Evolutionary conservation across 2,329 filamentous ascomycete species (phyloP).

Genomic region (Purpureocillium takamizusanense): DNA sequence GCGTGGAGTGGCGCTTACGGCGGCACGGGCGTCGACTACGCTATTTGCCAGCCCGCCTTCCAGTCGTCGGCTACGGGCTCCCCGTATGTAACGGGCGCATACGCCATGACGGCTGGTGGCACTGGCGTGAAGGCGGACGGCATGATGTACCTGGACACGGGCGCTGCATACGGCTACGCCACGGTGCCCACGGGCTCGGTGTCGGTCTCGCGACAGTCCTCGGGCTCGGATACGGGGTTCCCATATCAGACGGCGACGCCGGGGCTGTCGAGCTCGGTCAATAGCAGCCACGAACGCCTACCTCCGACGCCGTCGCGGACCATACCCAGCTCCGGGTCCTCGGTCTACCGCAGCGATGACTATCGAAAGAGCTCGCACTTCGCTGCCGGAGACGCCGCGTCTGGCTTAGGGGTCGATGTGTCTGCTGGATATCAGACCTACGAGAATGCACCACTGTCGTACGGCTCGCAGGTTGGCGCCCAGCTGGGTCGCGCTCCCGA

Average conservation of each 20-base stretch:
- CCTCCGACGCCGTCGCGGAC: slow-evolving; percentile 10
- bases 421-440: too few species aligned
- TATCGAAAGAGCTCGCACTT: too few species aligned
- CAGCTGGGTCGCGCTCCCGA: slow-evolving; percentile 3
- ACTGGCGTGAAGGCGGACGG: slow-evolving; percentile 9
- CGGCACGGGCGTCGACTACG: slow-evolving; percentile 15
- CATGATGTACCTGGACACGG: slow-evolving; percentile 16
- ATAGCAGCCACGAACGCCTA: slow-evolving; percentile 11
- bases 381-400: too few species aligned
- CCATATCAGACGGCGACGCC: slow-evolving; percentile 12
- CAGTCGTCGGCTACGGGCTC: slow-evolving; percentile 10
- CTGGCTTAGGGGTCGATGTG: too few species aligned
- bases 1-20: slow-evolving; percentile 17
- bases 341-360: too few species aligned
- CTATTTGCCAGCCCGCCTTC: slow-evolving; percentile 12
- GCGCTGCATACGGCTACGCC: slow-evolving; percentile 16
- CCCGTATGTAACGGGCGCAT: slow-evolving; percentile 15
- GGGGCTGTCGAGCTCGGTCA: slow-evolving; percentile 4
- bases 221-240: slow-evolving; percentile 8
- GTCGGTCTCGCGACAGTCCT: slow-evolving; percentile 9
- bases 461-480: not conserved
- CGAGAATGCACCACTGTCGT: not conserved
- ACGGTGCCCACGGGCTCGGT: slow-evolving; percentile 7
- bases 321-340: slow-evolving; percentile 7
- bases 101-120: slow-evolving; percentile 13